phyloP scores from a whole-genome alignment of 441 rosid genomes.

The Sinapis alba region DNA sequence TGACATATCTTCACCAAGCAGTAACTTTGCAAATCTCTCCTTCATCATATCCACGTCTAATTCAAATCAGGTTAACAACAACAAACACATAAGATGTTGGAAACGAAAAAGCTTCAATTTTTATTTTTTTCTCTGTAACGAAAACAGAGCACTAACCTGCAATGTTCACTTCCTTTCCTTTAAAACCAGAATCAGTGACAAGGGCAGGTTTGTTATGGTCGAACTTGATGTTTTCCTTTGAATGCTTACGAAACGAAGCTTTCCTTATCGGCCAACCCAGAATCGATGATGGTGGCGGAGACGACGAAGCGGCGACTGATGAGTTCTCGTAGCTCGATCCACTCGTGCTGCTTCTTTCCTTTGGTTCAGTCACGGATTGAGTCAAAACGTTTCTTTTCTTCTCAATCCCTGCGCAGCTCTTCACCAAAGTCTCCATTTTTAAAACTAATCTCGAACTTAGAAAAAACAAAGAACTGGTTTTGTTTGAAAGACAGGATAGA shows the following conservation, averaged over 20 bases:
- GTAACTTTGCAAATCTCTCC: constrained; percentile 71
- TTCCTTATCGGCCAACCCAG: constrained; percentile 93
- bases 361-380: constrained; percentile 56
- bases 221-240: constrained; percentile 34
- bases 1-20: constrained; percentile 82
- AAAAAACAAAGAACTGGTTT: not conserved
- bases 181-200: constrained; percentile 39
- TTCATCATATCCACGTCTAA: constrained; percentile 68
- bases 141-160: constrained; percentile 51
- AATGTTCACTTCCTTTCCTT: constrained; percentile 41
- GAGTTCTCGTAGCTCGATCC: constrained; percentile 42
- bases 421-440: constrained; percentile 57
- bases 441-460: not conserved
- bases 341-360: constrained; percentile 40
- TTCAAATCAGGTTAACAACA: constrained; percentile 3
- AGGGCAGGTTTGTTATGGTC: constrained; percentile 36
- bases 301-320: constrained; percentile 32
- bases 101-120: not conserved
- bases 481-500: constrained; percentile 10
- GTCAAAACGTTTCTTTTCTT: constrained; percentile 35
- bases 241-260: constrained; percentile 52
- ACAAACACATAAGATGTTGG: no score
- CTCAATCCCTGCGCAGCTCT: constrained; percentile 45
- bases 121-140: constrained; percentile 24
- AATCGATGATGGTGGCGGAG: constrained; percentile 47